A percentile compares a stretch with the other conserved stretches of the same genome.
Conservation (phyloP, 345 rosid species). For the Zanthoxylum bungeanum region DNA sequence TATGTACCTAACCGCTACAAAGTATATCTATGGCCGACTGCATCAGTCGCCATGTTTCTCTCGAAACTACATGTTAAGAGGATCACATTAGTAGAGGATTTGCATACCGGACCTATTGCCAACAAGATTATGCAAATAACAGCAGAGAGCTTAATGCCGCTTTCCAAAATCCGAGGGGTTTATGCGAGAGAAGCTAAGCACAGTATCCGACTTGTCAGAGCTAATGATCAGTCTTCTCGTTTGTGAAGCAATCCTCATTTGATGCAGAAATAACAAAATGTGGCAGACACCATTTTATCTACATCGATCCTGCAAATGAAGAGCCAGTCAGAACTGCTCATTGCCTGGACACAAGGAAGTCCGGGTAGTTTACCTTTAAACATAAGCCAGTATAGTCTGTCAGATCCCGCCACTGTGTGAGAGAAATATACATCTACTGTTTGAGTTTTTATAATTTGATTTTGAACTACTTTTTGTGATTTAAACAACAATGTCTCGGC, state of each 20-base stretch:
- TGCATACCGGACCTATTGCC: background rate
- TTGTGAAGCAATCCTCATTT: background rate
- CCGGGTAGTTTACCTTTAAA: constrained; percentile 1
- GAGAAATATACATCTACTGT: background rate
- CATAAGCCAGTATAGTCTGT: background rate
- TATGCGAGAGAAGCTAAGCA: background rate
- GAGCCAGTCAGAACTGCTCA: background rate
- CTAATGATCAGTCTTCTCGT: background rate
- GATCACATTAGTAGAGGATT: background rate
- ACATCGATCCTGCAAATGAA: background rate
- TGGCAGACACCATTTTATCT: background rate
- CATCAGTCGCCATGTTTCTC: background rate
- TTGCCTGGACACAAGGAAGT: background rate
- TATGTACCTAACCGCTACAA: background rate
- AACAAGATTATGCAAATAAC: background rate
- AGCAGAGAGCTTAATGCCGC: background rate
- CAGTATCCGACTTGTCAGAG: background rate
- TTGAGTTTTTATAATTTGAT: background rate
- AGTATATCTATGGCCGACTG: background rate
- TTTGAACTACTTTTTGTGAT: background rate
- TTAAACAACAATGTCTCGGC: background rate
- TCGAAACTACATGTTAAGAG: background rate
- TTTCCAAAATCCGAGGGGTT: background rate
- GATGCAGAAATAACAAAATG: background rate
- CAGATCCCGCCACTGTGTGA: background rate